Percentiles rank a stretch among this genome's conserved stretches.
These are phyloP conservation scores for Saturnispora sanitii DNA, from an alignment of 805 yeast genomes.

Conservation along the genomic window DNA sequence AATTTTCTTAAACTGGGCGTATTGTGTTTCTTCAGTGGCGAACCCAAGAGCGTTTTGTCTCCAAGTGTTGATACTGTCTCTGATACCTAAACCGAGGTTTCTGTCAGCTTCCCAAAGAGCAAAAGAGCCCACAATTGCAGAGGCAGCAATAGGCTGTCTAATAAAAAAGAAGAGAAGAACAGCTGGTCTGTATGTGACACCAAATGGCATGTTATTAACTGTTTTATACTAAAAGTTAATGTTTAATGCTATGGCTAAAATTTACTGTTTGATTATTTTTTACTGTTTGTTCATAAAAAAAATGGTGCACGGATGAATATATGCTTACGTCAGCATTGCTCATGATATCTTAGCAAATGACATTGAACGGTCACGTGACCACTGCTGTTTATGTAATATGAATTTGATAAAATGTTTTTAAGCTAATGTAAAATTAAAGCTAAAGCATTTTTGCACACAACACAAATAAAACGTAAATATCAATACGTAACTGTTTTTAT, in stretches of 20 bases:
- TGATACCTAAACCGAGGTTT: conserved; percentile 24
- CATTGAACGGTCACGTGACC: too few species aligned
- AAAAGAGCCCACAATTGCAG: conserved; percentile 24
- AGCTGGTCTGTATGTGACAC: conserved; percentile 29
- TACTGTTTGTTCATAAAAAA: neutral
- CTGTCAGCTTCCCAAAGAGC: conserved; percentile 30
- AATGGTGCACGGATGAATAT: conserved; percentile 3
- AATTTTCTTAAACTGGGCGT: conserved; percentile 24
- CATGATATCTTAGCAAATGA: too few species aligned
- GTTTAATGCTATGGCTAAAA: too few species aligned
- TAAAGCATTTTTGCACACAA: too few species aligned
- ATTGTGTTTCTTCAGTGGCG: conserved; percentile 25
- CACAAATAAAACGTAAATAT: too few species aligned
- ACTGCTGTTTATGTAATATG: too few species aligned
- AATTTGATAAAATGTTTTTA: too few species aligned
- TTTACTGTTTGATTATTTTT: neutral
- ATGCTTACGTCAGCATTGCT: neutral
- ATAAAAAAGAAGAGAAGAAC: conserved; percentile 27
- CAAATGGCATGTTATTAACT: conserved; percentile 15
- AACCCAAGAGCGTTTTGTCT: conserved; percentile 26
- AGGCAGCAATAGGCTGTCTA: conserved; percentile 31
- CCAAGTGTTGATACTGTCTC: conserved; percentile 20
- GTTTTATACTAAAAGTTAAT: neutral
- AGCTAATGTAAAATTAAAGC: too few species aligned
- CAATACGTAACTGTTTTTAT: too few species aligned